These are phyloP conservation scores for Solanum lycopersicoides DNA, from an alignment of 257 asterid genomes.

Conservation along the genomic window DNA sequence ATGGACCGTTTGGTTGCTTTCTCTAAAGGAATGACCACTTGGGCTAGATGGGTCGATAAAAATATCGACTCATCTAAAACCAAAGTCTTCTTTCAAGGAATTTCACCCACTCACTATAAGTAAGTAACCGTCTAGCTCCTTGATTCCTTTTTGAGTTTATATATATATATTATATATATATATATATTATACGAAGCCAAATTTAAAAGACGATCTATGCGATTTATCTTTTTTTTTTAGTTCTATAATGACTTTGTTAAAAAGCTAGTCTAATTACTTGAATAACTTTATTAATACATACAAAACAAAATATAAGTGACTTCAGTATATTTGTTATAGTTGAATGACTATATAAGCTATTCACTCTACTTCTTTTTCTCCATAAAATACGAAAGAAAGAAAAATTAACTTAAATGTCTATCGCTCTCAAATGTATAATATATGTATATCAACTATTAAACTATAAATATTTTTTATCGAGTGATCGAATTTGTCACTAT, in stretches of 20 bases:
- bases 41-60: slow-evolving; percentile 81
- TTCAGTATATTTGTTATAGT: background rate
- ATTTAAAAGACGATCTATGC: too few relatives aligned
- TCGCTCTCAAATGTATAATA: too few relatives aligned
- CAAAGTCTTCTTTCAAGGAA: slow-evolving; percentile 77
- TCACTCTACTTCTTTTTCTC: background rate
- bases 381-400: background rate
- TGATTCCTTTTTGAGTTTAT: background rate
- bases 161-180: background rate
- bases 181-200: background rate
- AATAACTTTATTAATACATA: background rate
- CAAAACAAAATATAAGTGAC: background rate
- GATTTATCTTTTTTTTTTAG: too few relatives aligned
- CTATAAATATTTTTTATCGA: background rate
- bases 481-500: too few relatives aligned
- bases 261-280: background rate
- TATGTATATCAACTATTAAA: too few relatives aligned
- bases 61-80: slow-evolving; percentile 66
- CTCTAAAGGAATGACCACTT: slow-evolving; percentile 75
- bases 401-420: background rate
- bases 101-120: slow-evolving; percentile 80
- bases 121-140: slow-evolving; percentile 13
- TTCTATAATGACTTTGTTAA: background rate
- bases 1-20: slow-evolving; percentile 77
- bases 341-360: too few relatives aligned